A percentile compares a stretch with the other conserved stretches of the same genome.
Conservation (phyloP, 768 basidiomycete genomes). For the Amanita muscaria region DNA sequence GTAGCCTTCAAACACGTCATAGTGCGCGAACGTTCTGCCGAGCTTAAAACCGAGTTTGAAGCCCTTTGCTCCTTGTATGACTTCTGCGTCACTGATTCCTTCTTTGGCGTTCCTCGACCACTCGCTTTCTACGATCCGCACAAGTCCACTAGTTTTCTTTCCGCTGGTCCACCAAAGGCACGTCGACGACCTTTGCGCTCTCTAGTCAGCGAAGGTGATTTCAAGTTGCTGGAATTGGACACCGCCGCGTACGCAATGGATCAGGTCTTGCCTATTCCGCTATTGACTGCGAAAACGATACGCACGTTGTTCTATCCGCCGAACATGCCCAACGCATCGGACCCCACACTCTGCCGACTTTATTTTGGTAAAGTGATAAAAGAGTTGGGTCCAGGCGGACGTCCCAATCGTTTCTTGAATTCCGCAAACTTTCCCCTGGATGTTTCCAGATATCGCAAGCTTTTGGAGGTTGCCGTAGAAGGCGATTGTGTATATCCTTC, state of each 20-base stretch:
- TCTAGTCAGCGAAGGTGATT: neutral
- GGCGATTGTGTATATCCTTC: conserved; percentile 6
- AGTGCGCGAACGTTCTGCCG: neutral
- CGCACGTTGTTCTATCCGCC: conserved; percentile 15
- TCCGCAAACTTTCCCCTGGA: conserved; percentile 22
- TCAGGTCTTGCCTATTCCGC: conserved; percentile 15
- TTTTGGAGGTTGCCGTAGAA: conserved; percentile 2
- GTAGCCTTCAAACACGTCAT: conserved; percentile 5
- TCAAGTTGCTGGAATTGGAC: conserved; percentile 1
- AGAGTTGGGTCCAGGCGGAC: neutral
- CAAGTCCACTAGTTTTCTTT: neutral
- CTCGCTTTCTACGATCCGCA: conserved; percentile 2
- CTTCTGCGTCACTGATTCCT: neutral
- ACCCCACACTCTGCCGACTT: conserved; percentile 19
- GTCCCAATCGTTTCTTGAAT: conserved; percentile 17
- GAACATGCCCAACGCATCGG: neutral
- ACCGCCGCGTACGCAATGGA: conserved; percentile 22
- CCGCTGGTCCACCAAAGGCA: neutral
- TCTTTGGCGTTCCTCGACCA: neutral
- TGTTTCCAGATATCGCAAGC: conserved; percentile 13
- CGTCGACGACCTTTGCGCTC: neutral
- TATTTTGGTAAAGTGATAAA: conserved; percentile 21
- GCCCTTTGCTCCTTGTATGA: neutral
- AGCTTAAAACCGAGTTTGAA: neutral
- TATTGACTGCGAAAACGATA: conserved; percentile 9